A percentile compares a stretch with the other conserved stretches of the same genome.
Conservation (phyloP, 169 alveolate genomes). For the Eimeria tenella region DNA sequence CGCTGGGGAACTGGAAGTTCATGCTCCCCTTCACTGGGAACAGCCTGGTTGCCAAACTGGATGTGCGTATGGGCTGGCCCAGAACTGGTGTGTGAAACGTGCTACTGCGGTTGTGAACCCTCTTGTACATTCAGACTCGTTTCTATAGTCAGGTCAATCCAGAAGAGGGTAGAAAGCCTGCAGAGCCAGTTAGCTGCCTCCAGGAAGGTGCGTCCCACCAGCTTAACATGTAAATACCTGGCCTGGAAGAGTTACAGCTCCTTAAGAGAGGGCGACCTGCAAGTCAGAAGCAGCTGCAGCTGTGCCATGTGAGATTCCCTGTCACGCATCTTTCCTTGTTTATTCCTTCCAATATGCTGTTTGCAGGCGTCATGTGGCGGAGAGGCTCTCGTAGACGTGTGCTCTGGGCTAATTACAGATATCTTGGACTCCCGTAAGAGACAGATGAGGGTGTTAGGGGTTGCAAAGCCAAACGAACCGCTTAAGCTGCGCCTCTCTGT, state of each 20-base stretch:
- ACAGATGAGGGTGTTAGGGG: neutral
- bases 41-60: too few species aligned
- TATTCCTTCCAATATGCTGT: neutral
- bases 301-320: neutral
- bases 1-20: neutral
- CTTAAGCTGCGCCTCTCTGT: too few species aligned
- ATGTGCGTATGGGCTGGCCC: too few species aligned
- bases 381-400: neutral
- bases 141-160: neutral
- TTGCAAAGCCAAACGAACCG: neutral
- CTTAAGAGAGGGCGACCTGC: neutral
- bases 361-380: constrained; percentile 14
- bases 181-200: constrained; percentile 17
- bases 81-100: neutral
- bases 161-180: constrained; percentile 23
- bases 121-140: neutral
- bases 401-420: constrained; percentile 1
- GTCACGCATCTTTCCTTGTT: neutral
- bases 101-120: neutral
- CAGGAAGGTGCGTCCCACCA: constrained; percentile 26
- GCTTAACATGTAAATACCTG: too few species aligned
- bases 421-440: constrained; percentile 33
- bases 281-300: neutral
- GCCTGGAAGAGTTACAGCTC: neutral
- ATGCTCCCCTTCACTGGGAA: neutral